These are phyloP conservation scores for Plantago rigida DNA, from an alignment of 305 asterid genomes.

Conservation along the genomic window DNA sequence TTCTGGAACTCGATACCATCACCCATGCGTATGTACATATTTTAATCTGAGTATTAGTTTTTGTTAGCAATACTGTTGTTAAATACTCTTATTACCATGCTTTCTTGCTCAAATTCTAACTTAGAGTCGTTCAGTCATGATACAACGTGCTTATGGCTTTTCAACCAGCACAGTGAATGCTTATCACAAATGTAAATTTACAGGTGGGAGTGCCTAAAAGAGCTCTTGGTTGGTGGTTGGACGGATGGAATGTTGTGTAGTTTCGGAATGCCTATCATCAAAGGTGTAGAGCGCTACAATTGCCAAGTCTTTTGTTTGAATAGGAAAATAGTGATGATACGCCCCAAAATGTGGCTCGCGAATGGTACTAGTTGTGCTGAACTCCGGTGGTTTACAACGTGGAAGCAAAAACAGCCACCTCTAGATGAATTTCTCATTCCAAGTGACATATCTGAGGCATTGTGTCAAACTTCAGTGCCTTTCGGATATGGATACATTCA, in stretches of 20 bases:
- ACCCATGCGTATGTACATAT: slow-evolving; percentile 46
- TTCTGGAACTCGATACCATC: slow-evolving; percentile 58
- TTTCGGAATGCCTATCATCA: slow-evolving; percentile 63
- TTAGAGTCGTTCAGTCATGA: not conserved
- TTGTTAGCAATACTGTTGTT: not conserved
- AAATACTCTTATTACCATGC: no score
- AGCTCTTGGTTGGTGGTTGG: slow-evolving; percentile 33
- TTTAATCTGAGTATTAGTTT: not conserved
- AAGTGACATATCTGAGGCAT: slow-evolving; percentile 37
- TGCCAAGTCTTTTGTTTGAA: slow-evolving; percentile 64
- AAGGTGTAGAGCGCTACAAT: slow-evolving; percentile 56
- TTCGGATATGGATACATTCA: slow-evolving; percentile 64
- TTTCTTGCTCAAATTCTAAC: not conserved
- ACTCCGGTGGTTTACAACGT: slow-evolving; percentile 68
- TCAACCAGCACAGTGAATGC: no score
- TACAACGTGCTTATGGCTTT: not conserved
- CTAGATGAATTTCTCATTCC: slow-evolving; percentile 52
- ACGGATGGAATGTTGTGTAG: slow-evolving; percentile 49
- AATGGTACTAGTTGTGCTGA: slow-evolving; percentile 50
- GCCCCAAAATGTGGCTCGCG: slow-evolving; percentile 79
- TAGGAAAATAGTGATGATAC: slow-evolving; percentile 54
- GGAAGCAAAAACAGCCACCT: slow-evolving; percentile 48
- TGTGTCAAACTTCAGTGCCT: slow-evolving; percentile 51
- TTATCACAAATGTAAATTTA: not conserved
- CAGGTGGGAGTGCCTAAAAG: slow-evolving; percentile 41